phyloP scores from a whole-genome alignment of 1,284 basidiomycete species.

The Cutaneotrichosporon daszewskae region DNA sequence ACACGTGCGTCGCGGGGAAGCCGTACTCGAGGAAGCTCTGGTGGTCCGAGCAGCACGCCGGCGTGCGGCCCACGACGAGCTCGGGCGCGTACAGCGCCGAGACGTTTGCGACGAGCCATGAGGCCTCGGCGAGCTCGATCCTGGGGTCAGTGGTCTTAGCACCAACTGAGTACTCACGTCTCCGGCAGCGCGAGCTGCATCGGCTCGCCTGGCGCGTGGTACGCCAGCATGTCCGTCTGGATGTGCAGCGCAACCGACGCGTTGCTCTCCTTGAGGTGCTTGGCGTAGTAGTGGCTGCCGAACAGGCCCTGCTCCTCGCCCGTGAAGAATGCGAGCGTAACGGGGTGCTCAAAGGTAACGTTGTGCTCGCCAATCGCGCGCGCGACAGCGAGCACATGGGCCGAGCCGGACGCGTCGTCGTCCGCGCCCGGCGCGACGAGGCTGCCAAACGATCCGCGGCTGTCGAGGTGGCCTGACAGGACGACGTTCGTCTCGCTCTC shows the following conservation, averaged over 20 bases:
- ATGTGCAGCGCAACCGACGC: slow-evolving; percentile 72
- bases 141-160: slow-evolving; percentile 45
- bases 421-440: slow-evolving; percentile 66
- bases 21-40: slow-evolving; percentile 71
- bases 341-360: slow-evolving; percentile 50
- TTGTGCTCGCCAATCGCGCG: slow-evolving; percentile 59
- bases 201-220: slow-evolving; percentile 64
- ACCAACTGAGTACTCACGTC: slow-evolving; percentile 28
- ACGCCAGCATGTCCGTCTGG: slow-evolving; percentile 83
- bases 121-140: slow-evolving; percentile 69
- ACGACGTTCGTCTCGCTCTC: slow-evolving; percentile 52
- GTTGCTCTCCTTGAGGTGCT: slow-evolving; percentile 40
- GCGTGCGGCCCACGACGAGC: slow-evolving; percentile 66
- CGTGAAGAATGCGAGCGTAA: slow-evolving; percentile 48
- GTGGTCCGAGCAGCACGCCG: slow-evolving; percentile 80
- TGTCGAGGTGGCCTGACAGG: slow-evolving; percentile 77
- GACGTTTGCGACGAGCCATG: slow-evolving; percentile 65
- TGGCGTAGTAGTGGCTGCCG: slow-evolving; percentile 47
- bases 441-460: slow-evolving; percentile 74
- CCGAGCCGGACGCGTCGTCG: slow-evolving; percentile 62
- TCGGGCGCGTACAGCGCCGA: slow-evolving; percentile 69
- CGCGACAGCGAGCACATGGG: slow-evolving; percentile 68
- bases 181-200: slow-evolving; percentile 67
- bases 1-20: slow-evolving; percentile 67
- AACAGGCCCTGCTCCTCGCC: slow-evolving; percentile 52